phyloP scores from a whole-genome alignment of 495 filamentous ascomycete species.

The Penicillium maclennaniae region DNA sequence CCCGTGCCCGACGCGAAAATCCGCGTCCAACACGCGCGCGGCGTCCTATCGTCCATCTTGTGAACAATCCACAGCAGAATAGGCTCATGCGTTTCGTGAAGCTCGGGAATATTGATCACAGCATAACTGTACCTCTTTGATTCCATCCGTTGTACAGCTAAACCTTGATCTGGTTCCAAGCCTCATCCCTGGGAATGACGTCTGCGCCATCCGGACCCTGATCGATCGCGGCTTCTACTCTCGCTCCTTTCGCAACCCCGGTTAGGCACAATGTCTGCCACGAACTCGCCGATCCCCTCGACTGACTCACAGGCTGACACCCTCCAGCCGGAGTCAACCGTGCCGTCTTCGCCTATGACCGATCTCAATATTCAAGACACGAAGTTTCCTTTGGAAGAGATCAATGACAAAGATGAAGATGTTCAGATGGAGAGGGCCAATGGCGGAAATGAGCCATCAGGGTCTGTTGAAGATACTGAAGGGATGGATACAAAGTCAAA shows the following conservation, averaged over 20 bases:
- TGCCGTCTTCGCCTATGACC: constrained; percentile 41
- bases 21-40: constrained; percentile 12
- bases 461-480: constrained; percentile 27
- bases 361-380: constrained; percentile 18
- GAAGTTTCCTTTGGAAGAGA: constrained; percentile 13
- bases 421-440: constrained; percentile 6
- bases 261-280: constrained; percentile 25
- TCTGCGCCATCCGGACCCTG: constrained; percentile 4
- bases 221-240: neutral
- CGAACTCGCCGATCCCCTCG: constrained; percentile 33
- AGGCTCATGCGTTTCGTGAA: neutral
- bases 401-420: neutral
- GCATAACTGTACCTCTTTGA: neutral
- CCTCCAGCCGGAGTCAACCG: constrained; percentile 37
- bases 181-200: constrained; percentile 21
- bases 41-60: neutral
- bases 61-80: neutral
- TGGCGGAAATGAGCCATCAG: constrained; percentile 2
- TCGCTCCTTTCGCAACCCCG: neutral
- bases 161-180: constrained; percentile 2
- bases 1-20: constrained; percentile 32
- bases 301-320: constrained; percentile 32
- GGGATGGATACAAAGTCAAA: constrained; percentile 41
- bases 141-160: neutral
- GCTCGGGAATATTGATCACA: neutral